Percentiles rank a stretch among this genome's conserved stretches.
Conservation (phyloP, 2,329 filamentous ascomycete genomes). For the Claviceps cyperi region DNA sequence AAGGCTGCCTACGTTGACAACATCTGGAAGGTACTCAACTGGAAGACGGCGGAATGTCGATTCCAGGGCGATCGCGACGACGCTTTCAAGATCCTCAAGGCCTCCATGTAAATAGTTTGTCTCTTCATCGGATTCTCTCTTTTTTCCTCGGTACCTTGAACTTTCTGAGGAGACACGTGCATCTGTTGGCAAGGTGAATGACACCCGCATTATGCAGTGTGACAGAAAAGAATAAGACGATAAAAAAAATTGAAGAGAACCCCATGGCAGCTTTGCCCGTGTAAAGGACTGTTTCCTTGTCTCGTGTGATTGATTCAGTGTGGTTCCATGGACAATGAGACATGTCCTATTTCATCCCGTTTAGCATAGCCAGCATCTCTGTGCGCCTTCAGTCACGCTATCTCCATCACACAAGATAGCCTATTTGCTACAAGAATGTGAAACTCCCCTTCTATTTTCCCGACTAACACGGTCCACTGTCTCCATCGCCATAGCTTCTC, state of each 20-base stretch:
- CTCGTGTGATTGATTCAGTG: neutral
- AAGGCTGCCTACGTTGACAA: slow-evolving; percentile 63
- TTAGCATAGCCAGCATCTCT: slow-evolving; percentile 5
- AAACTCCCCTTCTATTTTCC: neutral
- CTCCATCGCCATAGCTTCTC: neutral
- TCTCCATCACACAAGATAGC: neutral
- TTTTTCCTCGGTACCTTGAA: neutral
- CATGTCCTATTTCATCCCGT: neutral
- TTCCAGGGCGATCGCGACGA: slow-evolving; percentile 36
- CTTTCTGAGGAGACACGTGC: too few species aligned
- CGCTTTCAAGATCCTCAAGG: slow-evolving; percentile 29
- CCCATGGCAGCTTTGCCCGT: too few species aligned
- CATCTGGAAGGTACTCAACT: slow-evolving; percentile 69
- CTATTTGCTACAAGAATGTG: neutral
- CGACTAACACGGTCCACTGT: neutral
- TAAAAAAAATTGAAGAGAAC: too few species aligned
- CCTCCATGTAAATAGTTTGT: slow-evolving; percentile 20
- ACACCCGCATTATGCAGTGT: too few species aligned
- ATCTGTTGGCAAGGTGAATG: too few species aligned
- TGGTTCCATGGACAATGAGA: neutral
- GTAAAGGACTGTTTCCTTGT: neutral
- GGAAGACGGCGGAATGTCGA: slow-evolving; percentile 53
- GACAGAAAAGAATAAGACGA: too few species aligned
- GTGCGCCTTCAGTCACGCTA: slow-evolving; percentile 3
- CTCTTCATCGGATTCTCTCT: neutral